These are phyloP conservation scores for Podila horticola DNA, from an alignment of 192 early-diverging fungal genomes.

Conservation along the genomic window DNA sequence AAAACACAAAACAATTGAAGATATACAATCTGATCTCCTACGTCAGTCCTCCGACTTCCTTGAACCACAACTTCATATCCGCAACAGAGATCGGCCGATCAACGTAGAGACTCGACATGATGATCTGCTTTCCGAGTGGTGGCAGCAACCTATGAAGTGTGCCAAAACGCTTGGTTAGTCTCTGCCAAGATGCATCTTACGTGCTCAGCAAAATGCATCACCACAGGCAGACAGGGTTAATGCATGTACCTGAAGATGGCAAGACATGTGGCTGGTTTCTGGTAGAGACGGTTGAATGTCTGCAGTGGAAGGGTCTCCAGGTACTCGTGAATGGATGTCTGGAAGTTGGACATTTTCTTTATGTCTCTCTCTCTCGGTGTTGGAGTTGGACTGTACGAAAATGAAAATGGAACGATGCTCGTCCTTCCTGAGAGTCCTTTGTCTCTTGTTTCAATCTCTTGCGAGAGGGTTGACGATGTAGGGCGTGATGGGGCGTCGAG, in stretches of 20 bases:
- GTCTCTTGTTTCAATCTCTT: too few relatives aligned
- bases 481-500: too few relatives aligned
- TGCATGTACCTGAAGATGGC: constrained; percentile 82
- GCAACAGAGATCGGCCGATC: constrained; percentile 65
- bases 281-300: constrained; percentile 83
- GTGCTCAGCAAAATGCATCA: not conserved
- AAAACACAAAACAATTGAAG: not conserved
- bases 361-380: not conserved
- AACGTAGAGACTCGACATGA: constrained; percentile 89
- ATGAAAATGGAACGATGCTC: too few relatives aligned
- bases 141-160: constrained; percentile 70
- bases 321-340: constrained; percentile 82
- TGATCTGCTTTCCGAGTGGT: constrained; percentile 85
- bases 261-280: constrained; percentile 92
- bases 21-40: constrained; percentile 13
- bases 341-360: constrained; percentile 59
- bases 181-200: too few relatives aligned
- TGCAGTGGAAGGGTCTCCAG: constrained; percentile 79
- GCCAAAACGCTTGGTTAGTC: too few relatives aligned
- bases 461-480: too few relatives aligned
- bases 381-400: too few relatives aligned
- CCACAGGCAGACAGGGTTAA: not conserved
- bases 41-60: constrained; percentile 33
- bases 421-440: too few relatives aligned
- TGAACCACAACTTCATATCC: constrained; percentile 77